Percentiles rank a stretch among this genome's conserved stretches.
phyloP scores from a whole-genome alignment of 2,329 filamentous ascomycete genomes.

The Alternaria solani region DNA sequence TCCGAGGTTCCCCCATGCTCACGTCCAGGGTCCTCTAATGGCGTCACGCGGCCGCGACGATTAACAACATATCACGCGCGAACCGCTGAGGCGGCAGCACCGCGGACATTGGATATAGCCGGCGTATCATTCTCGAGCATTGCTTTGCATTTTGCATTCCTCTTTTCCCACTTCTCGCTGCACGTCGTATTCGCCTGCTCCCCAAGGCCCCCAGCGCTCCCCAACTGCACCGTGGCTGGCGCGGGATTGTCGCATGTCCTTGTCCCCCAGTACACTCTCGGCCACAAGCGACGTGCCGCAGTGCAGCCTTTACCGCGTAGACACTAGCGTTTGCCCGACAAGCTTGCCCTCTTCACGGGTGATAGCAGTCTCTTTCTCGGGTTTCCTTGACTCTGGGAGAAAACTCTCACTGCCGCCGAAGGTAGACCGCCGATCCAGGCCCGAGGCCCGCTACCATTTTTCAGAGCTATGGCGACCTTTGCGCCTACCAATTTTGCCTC shows the following conservation, averaged over 20 bases:
- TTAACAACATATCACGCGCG: constrained; percentile 21
- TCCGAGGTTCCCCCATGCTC: background rate
- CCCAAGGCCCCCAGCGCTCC: background rate
- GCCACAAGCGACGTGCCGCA: constrained; percentile 28
- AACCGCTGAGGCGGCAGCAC: constrained; percentile 21
- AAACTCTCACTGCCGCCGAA: constrained; percentile 11
- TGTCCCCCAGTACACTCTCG: constrained; percentile 55
- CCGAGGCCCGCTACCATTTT: constrained; percentile 13
- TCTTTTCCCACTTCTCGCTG: constrained; percentile 2
- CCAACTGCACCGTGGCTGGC: background rate
- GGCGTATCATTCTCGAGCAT: constrained; percentile 12
- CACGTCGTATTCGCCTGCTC: constrained; percentile 15
- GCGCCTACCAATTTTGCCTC: constrained; percentile 29
- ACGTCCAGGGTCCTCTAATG: constrained; percentile 14
- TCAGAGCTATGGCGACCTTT: constrained; percentile 41
- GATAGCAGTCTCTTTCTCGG: constrained; percentile 30
- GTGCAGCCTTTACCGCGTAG: constrained; percentile 23
- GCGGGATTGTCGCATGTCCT: constrained; percentile 17
- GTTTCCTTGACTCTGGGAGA: constrained; percentile 12
- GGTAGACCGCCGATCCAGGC: constrained; percentile 10
- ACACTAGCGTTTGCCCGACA: constrained; percentile 26
- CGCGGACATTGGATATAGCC: constrained; percentile 8
- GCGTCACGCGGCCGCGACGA: constrained; percentile 25
- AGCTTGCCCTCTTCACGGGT: constrained; percentile 20
- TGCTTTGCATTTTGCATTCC: constrained; percentile 2